Evolutionary conservation across 805 yeast species (phyloP), one percentile per base, ranked within the genome.

Genomic region (Sugiyamaella floridensis): DNA sequence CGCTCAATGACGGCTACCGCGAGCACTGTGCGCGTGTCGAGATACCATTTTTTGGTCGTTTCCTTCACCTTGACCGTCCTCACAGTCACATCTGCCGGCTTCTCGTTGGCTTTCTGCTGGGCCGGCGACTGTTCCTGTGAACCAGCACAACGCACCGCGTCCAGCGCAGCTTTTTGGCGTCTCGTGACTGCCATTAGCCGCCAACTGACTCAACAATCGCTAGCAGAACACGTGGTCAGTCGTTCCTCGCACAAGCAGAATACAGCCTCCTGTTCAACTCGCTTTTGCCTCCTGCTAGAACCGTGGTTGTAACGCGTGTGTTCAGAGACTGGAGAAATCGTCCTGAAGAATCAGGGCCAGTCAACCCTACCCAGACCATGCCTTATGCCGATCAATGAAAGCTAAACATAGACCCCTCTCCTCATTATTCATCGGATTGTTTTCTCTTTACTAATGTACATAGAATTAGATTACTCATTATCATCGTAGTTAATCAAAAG

Each of bases 1-100:
- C 97, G 73, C 34, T 58, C 60, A 20, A 62, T 47, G 6, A 60
- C 55, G 14, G 70, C 68, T 43, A 63, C 52, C 40, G 55, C 47
- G 49, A 68, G 57, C 43, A 67, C 59, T 15, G 41, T 10, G 15
- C 50, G 46, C 26, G 57, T 54, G 15, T 43, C 37, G 43, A 54
- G 45, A 29, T 42, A 40, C 50, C 54, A 47, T 42, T 32, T 45
- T 42, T 26, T 19, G n/a, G 40, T n/a, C 40, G 22, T 11, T 43
- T 26, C n/a, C 11, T 11, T 43, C n/a, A n/a, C n/a, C 26, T 20
- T 45, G 16, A 40, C 47, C 6, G 26, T 22, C 26, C 6, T 22
- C 6, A 22, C 26, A 22, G 6, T 6, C 26, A 22, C 26, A 22
- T 22, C 26, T 22, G 26, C 26, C 26, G 26, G 26, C 6, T 22